These are phyloP conservation scores for Aspergillus mulundensis DNA, from an alignment of 495 filamentous ascomycete species.

Conservation along the genomic window DNA sequence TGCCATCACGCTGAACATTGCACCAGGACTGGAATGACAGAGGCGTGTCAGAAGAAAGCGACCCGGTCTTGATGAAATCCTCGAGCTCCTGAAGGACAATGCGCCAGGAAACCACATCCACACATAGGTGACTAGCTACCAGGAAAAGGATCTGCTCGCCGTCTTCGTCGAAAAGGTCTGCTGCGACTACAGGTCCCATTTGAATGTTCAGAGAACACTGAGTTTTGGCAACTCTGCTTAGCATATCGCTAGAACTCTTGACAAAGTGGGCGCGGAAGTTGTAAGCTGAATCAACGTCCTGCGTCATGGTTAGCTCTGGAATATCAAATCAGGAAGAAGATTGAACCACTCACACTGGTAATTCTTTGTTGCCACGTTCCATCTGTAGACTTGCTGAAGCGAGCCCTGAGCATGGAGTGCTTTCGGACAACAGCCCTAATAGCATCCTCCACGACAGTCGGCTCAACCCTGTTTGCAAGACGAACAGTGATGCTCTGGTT, in stretches of 20 bases:
- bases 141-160: slow-evolving; percentile 57
- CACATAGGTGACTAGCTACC: slow-evolving; percentile 61
- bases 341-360: slow-evolving; percentile 22
- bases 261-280: slow-evolving; percentile 32
- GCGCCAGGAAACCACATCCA: slow-evolving; percentile 70
- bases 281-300: slow-evolving; percentile 43
- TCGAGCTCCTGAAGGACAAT: slow-evolving; percentile 64
- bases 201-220: slow-evolving; percentile 39
- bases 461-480: slow-evolving; percentile 44
- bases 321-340: slow-evolving; percentile 15
- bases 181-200: slow-evolving; percentile 41
- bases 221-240: slow-evolving; percentile 31
- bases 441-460: slow-evolving; percentile 50
- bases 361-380: slow-evolving; percentile 44
- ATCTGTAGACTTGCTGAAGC: slow-evolving; percentile 42
- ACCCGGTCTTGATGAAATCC: slow-evolving; percentile 49
- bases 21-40: slow-evolving; percentile 67
- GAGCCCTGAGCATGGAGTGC: slow-evolving; percentile 67
- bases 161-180: slow-evolving; percentile 50
- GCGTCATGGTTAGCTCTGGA: background rate
- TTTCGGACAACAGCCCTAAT: slow-evolving; percentile 55
- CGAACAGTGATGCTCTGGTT: slow-evolving; percentile 67
- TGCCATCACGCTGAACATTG: slow-evolving; percentile 39
- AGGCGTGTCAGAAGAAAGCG: slow-evolving; percentile 34
- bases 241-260: slow-evolving; percentile 28